A percentile compares a stretch with the other conserved stretches of the same genome.
Evolutionary conservation across 352 stramenopile genomes (phyloP).

Genomic region (Phytophthora quininea): DNA sequence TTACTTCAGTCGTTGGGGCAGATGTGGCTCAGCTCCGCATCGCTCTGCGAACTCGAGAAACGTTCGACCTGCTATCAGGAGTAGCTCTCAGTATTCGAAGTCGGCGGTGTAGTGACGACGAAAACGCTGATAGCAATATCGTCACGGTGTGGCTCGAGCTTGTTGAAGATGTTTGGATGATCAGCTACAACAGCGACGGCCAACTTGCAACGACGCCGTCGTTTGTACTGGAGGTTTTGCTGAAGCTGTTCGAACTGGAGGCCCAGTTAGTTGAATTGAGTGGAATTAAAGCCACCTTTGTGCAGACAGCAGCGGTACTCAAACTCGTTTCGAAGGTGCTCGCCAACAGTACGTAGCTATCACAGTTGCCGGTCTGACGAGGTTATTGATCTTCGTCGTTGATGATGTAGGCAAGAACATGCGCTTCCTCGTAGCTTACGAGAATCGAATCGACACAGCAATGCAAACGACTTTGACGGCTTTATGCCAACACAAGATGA

Average conservation of each 20-base stretch:
- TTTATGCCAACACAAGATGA: conserved; percentile 4
- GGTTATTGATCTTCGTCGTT: conserved; percentile 2
- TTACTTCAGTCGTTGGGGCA: conserved; percentile 17
- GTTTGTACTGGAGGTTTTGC: conserved; percentile 23
- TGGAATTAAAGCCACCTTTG: background rate
- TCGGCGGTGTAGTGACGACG: conserved; percentile 2
- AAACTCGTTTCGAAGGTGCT: conserved; percentile 26
- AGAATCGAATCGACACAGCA: conserved; percentile 27
- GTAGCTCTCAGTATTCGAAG: conserved; percentile 12
- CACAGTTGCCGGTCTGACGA: background rate
- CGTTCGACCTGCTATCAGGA: conserved; percentile 23
- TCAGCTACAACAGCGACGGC: conserved; percentile 40
- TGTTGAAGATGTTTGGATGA: conserved; percentile 36
- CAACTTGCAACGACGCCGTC: conserved; percentile 21
- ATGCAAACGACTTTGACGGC: conserved; percentile 7
- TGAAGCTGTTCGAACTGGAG: conserved; percentile 21
- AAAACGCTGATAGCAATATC: conserved; percentile 12
- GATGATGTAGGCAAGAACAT: conserved; percentile 28
- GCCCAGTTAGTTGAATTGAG: background rate
- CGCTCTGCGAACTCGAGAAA: conserved; percentile 21
- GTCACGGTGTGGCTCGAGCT: conserved; percentile 34
- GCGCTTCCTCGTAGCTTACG: conserved; percentile 4
- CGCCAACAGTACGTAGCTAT: conserved; percentile 26
- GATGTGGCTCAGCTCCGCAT: conserved; percentile 10
- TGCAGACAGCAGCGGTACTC: conserved; percentile 18